Evolutionary conservation across 345 rosid genomes (phyloP).

Genomic region (Nephelium lappaceum): DNA sequence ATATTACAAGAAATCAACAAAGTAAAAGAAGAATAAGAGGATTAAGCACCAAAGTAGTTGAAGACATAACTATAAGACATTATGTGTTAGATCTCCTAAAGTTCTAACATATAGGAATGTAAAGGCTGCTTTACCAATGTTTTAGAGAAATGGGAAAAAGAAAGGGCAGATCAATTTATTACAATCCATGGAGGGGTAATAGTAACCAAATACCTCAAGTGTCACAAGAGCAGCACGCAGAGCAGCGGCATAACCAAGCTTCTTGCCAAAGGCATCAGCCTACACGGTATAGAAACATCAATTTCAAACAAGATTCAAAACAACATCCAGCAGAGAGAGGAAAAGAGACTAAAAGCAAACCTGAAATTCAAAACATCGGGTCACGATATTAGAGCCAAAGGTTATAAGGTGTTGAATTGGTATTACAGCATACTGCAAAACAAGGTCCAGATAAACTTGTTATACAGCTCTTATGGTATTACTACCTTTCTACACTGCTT

Average conservation of each 20-base stretch:
- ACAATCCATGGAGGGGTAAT: background rate
- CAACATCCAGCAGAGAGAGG: conserved; percentile 16
- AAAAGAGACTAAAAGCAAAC: conserved; percentile 33
- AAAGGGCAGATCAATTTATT: background rate
- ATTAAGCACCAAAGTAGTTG: too few species aligned
- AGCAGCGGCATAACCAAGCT: conserved; percentile 76
- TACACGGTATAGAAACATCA: conserved; percentile 52
- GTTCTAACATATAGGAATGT: too few species aligned
- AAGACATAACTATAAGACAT: too few species aligned
- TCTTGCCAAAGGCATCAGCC: conserved; percentile 99
- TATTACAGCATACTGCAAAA: conserved; percentile 89
- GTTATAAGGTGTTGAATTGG: conserved; percentile 89
- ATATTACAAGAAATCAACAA: too few species aligned
- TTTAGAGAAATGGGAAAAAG: background rate
- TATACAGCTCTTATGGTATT: conserved; percentile 22
- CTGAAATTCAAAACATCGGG: conserved; percentile 98
- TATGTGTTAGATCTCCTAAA: too few species aligned
- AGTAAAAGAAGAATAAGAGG: too few species aligned
- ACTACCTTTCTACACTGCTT: background rate
- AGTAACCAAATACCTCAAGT: conserved; percentile 67
- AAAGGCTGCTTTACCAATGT: background rate
- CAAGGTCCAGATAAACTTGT: conserved; percentile 16
- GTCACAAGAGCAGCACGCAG: conserved; percentile 94
- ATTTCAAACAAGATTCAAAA: background rate
- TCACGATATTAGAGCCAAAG: conserved; percentile 90